Conservation (phyloP, 208 protist genomes). For the Trypanosoma scelopori region DNA sequence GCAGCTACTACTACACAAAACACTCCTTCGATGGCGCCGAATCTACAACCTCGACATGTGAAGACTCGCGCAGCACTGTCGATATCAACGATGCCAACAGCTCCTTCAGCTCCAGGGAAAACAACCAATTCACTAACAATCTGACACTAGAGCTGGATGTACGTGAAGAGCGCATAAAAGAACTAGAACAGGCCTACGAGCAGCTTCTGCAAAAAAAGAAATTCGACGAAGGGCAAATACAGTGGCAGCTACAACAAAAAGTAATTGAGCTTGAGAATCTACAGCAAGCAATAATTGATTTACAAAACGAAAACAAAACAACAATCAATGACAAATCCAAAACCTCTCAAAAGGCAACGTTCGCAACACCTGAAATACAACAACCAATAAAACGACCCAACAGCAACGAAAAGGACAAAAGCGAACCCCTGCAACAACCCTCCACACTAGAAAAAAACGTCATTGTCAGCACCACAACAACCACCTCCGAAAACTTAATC, state of each 20-base stretch:
- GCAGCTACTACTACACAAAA: constrained; percentile 18
- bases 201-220: constrained; percentile 38
- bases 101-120: constrained; percentile 13
- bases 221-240: constrained; percentile 34
- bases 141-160: constrained; percentile 43
- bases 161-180: constrained; percentile 48
- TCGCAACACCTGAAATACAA: too few species aligned
- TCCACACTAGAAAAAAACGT: too few species aligned
- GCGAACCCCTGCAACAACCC: too few species aligned
- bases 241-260: constrained; percentile 18
- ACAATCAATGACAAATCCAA: neutral
- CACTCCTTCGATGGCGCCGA: constrained; percentile 28
- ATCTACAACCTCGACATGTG: constrained; percentile 27
- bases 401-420: too few species aligned
- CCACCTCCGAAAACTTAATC: too few species aligned
- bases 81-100: constrained; percentile 19
- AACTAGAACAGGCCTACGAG: constrained; percentile 39
- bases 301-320: neutral
- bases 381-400: too few species aligned
- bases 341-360: neutral
- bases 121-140: constrained; percentile 22
- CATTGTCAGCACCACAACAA: too few species aligned
- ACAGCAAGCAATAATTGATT: neutral
- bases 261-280: neutral
- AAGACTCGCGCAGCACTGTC: constrained; percentile 6